Evolutionary conservation across 306 rosid species (phyloP).

Genomic region (Inga leiocalycina): DNA sequence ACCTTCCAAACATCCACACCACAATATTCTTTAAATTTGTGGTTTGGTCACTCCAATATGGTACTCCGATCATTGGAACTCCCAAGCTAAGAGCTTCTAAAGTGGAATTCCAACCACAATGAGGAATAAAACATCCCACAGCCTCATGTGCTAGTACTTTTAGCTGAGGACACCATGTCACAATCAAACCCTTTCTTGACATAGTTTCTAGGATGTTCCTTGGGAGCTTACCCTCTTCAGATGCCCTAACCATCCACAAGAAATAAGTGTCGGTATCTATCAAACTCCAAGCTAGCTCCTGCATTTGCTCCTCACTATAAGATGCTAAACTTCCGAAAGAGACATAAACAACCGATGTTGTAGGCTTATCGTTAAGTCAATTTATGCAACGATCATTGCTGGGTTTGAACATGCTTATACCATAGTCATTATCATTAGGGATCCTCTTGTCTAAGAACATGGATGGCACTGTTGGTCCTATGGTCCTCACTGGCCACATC

Average conservation of each 20-base stretch:
- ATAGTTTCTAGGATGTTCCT: background rate
- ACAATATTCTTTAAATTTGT: background rate
- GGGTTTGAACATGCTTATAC: background rate
- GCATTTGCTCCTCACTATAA: background rate
- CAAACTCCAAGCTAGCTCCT: conserved; percentile 4
- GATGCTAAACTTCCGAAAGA: background rate
- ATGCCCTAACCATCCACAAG: background rate
- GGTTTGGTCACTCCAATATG: conserved; percentile 9
- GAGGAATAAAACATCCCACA: no score
- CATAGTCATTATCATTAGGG: background rate
- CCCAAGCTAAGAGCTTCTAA: background rate
- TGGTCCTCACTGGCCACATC: background rate
- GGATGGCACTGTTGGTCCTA: conserved; percentile 8
- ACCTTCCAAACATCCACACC: conserved; percentile 21
- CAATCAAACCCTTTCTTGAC: background rate
- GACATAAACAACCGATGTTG: background rate
- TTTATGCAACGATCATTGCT: background rate
- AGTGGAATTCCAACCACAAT: no score
- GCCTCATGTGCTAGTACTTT: no score
- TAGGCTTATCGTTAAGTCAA: background rate
- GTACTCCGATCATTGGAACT: conserved; percentile 10
- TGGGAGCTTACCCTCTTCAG: conserved; percentile 3
- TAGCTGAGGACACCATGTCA: no score
- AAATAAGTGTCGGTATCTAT: background rate
- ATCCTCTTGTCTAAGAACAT: conserved; percentile 1